phyloP scores from a whole-genome alignment of 441 rosid species.

The Erodium chrysanthum region DNA sequence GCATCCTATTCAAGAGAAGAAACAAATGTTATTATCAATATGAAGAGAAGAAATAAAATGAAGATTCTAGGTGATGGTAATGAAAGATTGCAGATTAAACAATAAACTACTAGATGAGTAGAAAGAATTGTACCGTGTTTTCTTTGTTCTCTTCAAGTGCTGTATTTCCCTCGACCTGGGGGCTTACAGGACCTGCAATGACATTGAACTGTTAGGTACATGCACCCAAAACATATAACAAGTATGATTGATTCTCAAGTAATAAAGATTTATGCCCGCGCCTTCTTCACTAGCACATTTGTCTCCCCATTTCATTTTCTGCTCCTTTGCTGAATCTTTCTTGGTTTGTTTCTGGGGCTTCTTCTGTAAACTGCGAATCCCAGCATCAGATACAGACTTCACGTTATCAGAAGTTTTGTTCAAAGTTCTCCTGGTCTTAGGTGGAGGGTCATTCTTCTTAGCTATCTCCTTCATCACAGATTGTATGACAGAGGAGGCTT shows the following conservation, averaged over 20 bases:
- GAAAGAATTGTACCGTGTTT: conserved; percentile 37
- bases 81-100: not conserved
- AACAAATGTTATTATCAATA: no score
- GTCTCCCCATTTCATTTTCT: conserved; percentile 30
- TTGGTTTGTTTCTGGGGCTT: conserved; percentile 42
- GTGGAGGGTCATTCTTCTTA: conserved; percentile 29
- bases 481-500: conserved; percentile 23
- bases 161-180: conserved; percentile 22
- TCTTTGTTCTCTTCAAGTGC: conserved; percentile 60
- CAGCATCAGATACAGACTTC: conserved; percentile 31
- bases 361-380: conserved; percentile 35
- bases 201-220: conserved; percentile 3
- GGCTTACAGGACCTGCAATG: conserved; percentile 35
- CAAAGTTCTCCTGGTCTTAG: conserved; percentile 30
- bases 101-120: not conserved
- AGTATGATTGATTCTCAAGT: not conserved
- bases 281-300: conserved; percentile 42
- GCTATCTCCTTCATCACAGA: conserved; percentile 22
- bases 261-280: conserved; percentile 8
- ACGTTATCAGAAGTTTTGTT: conserved; percentile 33
- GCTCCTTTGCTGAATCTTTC: conserved; percentile 32
- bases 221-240: not conserved
- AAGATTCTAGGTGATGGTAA: no score
- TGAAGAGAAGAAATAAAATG: no score
- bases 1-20: conserved; percentile 21